Conservation (phyloP, 73 alveolate species). For the Paramecium pentaurelia region DNA sequence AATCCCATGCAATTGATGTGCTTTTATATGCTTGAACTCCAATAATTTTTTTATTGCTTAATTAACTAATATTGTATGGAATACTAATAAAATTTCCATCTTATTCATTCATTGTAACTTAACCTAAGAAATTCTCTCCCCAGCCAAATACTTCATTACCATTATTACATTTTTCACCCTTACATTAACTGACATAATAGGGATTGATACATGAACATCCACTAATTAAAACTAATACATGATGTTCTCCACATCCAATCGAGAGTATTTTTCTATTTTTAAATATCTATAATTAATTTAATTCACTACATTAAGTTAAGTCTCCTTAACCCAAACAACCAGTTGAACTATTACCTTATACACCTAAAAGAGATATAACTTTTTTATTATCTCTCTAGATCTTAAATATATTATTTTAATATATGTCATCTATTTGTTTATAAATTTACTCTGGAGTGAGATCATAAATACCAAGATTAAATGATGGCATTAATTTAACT, state of each 20-base stretch:
- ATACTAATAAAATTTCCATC: neutral
- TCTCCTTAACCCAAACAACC: conserved; percentile 44
- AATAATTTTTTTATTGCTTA: neutral
- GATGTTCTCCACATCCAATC: conserved; percentile 18
- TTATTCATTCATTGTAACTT: neutral
- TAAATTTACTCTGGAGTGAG: conserved; percentile 22
- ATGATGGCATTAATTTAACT: neutral
- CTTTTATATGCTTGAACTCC: conserved; percentile 16
- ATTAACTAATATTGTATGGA: neutral
- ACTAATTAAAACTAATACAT: neutral
- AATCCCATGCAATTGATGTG: conserved; percentile 10
- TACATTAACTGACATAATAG: neutral
- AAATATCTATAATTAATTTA: neutral
- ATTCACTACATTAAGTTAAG: neutral
- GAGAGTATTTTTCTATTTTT: conserved; percentile 25
- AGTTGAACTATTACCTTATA: neutral
- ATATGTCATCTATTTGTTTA: neutral
- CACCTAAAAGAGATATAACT: neutral
- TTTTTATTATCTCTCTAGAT: neutral
- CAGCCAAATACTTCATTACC: conserved; percentile 41
- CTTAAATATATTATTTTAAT: neutral
- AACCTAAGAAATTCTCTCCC: conserved; percentile 40
- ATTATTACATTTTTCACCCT: neutral
- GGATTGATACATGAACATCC: conserved; percentile 43
- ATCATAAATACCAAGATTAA: neutral